Conservation (phyloP, 2,329 filamentous ascomycete species). For the Arthroderma sp. region DNA sequence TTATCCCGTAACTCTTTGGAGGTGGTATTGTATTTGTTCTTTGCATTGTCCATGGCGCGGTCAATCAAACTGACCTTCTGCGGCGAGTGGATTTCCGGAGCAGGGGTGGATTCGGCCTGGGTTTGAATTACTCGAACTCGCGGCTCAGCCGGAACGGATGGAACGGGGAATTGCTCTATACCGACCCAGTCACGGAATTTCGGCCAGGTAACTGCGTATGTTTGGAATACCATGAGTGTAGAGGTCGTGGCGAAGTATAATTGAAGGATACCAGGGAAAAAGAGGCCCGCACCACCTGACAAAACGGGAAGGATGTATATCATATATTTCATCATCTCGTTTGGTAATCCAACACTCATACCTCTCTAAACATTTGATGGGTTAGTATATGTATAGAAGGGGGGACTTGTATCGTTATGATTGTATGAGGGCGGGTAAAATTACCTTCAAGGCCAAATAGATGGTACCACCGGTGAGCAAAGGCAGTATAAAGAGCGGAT, state of each 20-base stretch:
- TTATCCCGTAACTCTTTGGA: slow-evolving; percentile 14
- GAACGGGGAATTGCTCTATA: slow-evolving; percentile 15
- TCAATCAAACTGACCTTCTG: slow-evolving; percentile 21
- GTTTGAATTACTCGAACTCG: slow-evolving; percentile 6
- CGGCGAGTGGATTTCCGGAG: slow-evolving; percentile 5
- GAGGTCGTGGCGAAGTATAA: slow-evolving; percentile 45
- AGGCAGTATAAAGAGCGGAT: slow-evolving; percentile 70
- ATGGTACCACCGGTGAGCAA: slow-evolving; percentile 44
- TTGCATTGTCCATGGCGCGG: slow-evolving; percentile 21
- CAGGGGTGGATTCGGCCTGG: slow-evolving; percentile 1
- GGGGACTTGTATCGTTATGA: background rate
- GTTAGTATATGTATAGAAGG: background rate
- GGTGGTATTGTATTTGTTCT: slow-evolving; percentile 15
- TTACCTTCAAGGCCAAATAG: slow-evolving; percentile 46
- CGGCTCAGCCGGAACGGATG: background rate
- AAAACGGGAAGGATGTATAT: slow-evolving; percentile 39
- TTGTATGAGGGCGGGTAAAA: slow-evolving; percentile 12
- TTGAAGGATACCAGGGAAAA: slow-evolving; percentile 45
- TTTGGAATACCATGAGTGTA: slow-evolving; percentile 30
- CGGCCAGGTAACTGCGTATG: slow-evolving; percentile 29
- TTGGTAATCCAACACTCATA: too few species aligned
- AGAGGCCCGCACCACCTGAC: slow-evolving; percentile 41
- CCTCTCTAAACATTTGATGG: too few species aligned
- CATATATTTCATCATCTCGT: slow-evolving; percentile 18
- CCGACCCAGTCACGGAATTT: slow-evolving; percentile 19